Evolutionary conservation across 1,139 yeast genomes (phyloP).

Genomic region (Wickerhamiella pararugosa): DNA sequence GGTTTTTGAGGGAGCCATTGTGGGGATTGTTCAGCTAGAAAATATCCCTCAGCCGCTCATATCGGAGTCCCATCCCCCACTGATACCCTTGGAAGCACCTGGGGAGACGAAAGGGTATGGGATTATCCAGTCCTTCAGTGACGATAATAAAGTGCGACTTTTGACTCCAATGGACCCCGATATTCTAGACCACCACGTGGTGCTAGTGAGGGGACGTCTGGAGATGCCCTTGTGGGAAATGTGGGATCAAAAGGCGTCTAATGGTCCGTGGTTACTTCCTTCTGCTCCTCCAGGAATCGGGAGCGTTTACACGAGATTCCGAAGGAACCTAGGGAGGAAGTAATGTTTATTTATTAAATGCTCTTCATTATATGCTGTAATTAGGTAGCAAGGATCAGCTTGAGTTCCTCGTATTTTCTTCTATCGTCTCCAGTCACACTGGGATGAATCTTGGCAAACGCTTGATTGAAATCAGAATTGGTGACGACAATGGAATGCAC

Average conservation of each 20-base stretch:
- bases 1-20: conserved; percentile 22
- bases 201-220: conserved; percentile 48
- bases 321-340: conserved; percentile 14
- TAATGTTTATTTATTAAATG: background rate
- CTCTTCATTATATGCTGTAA: background rate
- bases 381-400: conserved; percentile 13
- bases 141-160: conserved; percentile 32
- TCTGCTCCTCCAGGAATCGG: conserved; percentile 13
- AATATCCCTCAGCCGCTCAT: background rate
- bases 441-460: conserved; percentile 66
- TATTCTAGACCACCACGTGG: conserved; percentile 12
- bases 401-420: conserved; percentile 34
- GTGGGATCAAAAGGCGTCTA: conserved; percentile 14
- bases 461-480: conserved; percentile 49
- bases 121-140: conserved; percentile 37
- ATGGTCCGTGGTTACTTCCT: conserved; percentile 13
- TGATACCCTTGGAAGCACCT: background rate
- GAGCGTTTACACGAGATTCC: conserved; percentile 14
- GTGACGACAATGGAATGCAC: conserved; percentile 36
- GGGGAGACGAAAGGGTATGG: conserved; percentile 19
- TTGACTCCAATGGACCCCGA: conserved; percentile 35
- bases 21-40: conserved; percentile 16
- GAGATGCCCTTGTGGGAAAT: conserved; percentile 40
- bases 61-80: background rate
- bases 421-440: conserved; percentile 86